Evolutionary conservation across 441 rosid species (phyloP), one percentile per base, ranked within the genome.

Genomic region (Erysimum pusillum): DNA sequence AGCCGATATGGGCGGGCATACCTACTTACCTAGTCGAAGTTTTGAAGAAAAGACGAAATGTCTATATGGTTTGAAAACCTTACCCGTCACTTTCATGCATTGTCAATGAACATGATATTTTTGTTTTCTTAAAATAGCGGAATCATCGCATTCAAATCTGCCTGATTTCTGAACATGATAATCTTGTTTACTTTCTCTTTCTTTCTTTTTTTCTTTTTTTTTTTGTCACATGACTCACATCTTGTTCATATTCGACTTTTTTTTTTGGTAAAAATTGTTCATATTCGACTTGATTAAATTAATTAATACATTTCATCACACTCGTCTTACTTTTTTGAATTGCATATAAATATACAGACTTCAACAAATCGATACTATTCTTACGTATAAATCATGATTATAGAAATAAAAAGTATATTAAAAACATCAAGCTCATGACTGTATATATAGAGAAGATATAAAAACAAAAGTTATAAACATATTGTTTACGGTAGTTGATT

Each of bases 111-210:
- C 4, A 53, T 62, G 49, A 69, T 53, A 35, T 46, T 20, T 63
- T 70, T 34, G 15, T 20, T 65, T 28, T 22, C 42, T 52, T 51
- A 25, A 51, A 34, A 65, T 39, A 60, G 69, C 81, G 74, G 74
- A 78, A 78, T 78, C 77, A 67, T 67, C 81, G 77, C 74, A 78
- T 66, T 67, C 25, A 78, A 78, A 73, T 36, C 52, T 61, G 81
- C 74, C 70, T 67, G 17, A 65, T 65, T 71, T 71, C 2, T 49
- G 7, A 73, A 22, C 25, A 22, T 22, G 25, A 22, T 61, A 25
- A 1, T 74, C 32, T 20, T 66, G 48, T 56, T 75, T 35, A n/a
- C 25, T 66, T 17, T 51, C 11, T 48, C 53, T 48, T 3, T n/a
- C 3, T 45, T n/a, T 41, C 4, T 56, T 35, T 36, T 9, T 3